Evolutionary conservation across 352 stramenopile species (phyloP), one percentile per base, ranked within the genome.

Genomic region (Phytopythium delawarense): DNA sequence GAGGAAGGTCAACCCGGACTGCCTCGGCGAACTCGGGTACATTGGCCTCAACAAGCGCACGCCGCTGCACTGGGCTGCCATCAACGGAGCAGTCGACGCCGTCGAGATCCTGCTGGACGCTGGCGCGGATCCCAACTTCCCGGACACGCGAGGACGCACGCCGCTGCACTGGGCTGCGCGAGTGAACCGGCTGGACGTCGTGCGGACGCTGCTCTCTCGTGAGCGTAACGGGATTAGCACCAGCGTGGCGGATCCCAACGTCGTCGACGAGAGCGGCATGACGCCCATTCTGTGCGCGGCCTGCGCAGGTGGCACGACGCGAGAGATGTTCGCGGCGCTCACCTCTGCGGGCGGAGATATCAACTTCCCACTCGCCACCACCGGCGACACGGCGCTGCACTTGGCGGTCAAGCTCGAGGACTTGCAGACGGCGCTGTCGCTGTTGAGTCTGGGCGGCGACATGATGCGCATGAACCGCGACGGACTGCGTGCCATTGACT

Each of bases 391-490:
- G 4, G 84, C 84, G 9, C 64, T 94, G 9, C 84, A 93, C 50
- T 70, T 94, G 42, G 84, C 84, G 25, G 84, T 94, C 11, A 94
- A 94, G 60, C 61, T 91, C n/a, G 79, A 90, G 21, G 84, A 94
- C 52, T 68, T 87, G 39, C 73, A 84, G 48, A 94, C 82, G 28
- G 84, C 84, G 4, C 70, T 91, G 30, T 76, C 84, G 11, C 61
- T 94, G 53, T 52, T 94, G 53, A 89, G 81, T 54, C 72, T 89
- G 34, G 84, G 84, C 23, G 81, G 80, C 13, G 81, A 90, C 55
- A 90, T 93, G 54, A 89, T 93, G 81, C 72, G 76, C 9, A 90
- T 76, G 30, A 93, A 93, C n/a, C 48, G 49, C 35, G 59, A 70
- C 28, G 78, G 76, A 2, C 69, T 88, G 8, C 80, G 78, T 11